Base-by-base conservation (phyloP, 441 rosid genomes). In the Bocquillonia castaneifolia region DNA sequence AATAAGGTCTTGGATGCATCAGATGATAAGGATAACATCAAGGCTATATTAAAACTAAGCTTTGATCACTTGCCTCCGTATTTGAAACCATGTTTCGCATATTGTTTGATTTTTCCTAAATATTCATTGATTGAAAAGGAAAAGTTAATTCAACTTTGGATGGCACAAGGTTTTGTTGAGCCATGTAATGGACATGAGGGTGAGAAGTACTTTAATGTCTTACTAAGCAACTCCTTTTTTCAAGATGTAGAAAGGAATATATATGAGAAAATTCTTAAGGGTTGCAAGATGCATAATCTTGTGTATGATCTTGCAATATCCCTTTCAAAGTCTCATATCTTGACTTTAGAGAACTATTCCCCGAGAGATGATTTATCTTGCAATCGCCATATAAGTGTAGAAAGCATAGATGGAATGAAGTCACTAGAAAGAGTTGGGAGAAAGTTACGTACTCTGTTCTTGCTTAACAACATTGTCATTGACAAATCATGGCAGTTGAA, bases 271-370 rank as follows among this genome's bases (percentile, higher is more conserved):
- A 63, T 66, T 1, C 20, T 5, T 9, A 18, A 20, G 5, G n/a
- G n/a, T n/a, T 67, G 74, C 66, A 74, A 72, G 66, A 78, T 78
- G 81, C 73, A 72, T 56, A 72, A 72, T 61, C 70, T 68, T 17
- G 53, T 78, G 42, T 59, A 72, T 25, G 76, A 68, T 66, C 66
- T 78, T 63, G 78, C 76, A 6, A 2, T 12, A 22, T 59, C 23
- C 3, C 4, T 67, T 58, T n/a, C n/a, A n/a, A n/a, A n/a, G n/a
- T n/a, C n/a, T n/a, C n/a, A n/a, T n/a, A n/a, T n/a, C n/a, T n/a
- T 36, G 9, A 36, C 40, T 36, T 36, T 36, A 3, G 40, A 36
- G 9, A 36, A 36, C 40, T 3, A 36, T 9, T 36, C 40, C 4
- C 9, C 40, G 9, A 36, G 9, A 36, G 40, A 4, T 36, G 40